phyloP scores from a whole-genome alignment of 768 basidiomycete genomes.

The Cantharellus cinnabarinus region DNA sequence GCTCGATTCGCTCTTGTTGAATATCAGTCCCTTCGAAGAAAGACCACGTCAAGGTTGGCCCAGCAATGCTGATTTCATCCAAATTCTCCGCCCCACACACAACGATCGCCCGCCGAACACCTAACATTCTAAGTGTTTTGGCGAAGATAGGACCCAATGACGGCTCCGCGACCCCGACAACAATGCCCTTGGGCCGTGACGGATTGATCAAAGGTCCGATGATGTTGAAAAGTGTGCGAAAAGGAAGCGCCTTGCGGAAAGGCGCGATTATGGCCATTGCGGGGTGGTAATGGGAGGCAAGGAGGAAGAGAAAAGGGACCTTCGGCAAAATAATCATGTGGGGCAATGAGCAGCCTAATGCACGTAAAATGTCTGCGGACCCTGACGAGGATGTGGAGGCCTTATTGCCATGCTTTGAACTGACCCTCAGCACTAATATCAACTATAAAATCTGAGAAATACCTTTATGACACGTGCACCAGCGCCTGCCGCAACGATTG shows the following conservation, averaged over 20 bases:
- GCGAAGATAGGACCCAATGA: slow-evolving; percentile 72
- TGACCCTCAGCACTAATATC: background rate
- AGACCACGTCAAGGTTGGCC: slow-evolving; percentile 32
- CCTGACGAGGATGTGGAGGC: slow-evolving; percentile 91
- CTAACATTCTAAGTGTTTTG: slow-evolving; percentile 34
- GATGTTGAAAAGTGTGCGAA: slow-evolving; percentile 92
- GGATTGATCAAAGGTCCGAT: slow-evolving; percentile 91
- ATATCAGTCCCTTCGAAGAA: slow-evolving; percentile 35
- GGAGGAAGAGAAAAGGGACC: slow-evolving; percentile 77
- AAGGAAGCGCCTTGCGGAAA: slow-evolving; percentile 67
- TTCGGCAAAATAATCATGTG: slow-evolving; percentile 36
- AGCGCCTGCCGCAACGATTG: slow-evolving; percentile 82
- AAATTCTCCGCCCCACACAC: slow-evolving; percentile 84
- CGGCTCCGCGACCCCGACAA: slow-evolving; percentile 71
- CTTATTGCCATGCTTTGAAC: slow-evolving; percentile 57
- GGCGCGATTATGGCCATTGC: slow-evolving; percentile 64
- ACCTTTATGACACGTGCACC: slow-evolving; percentile 89
- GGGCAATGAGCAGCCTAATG: slow-evolving; percentile 44
- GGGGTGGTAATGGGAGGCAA: slow-evolving; percentile 88
- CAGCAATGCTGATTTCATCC: slow-evolving; percentile 92
- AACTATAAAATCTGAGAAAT: slow-evolving; percentile 1
- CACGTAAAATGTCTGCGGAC: slow-evolving; percentile 77
- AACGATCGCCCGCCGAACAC: slow-evolving; percentile 68
- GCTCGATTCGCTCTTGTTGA: background rate
- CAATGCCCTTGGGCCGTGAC: slow-evolving; percentile 65